Evolutionary conservation across 2,329 filamentous ascomycete species (phyloP), one percentile per base, ranked within the genome.

Genomic region (Aspergillus unguis): DNA sequence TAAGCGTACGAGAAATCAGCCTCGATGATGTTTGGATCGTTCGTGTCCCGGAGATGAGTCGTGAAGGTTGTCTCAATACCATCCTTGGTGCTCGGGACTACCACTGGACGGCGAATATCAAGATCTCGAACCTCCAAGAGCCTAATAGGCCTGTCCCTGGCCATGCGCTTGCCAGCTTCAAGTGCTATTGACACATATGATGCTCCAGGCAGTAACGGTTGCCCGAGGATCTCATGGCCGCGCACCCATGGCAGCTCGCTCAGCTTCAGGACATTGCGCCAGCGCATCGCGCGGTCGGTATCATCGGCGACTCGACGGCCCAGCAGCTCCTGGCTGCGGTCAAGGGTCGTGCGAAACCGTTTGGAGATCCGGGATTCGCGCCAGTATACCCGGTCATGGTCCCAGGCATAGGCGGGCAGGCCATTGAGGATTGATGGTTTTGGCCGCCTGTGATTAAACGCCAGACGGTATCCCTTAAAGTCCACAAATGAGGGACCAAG

Each of bases 381-480:
- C 41, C 41, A 43, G 27, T 29, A 43, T 6, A 31, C 11, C 4
- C 26, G 5, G 27, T 17, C n/a, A 7, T 43, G 41, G n/a, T 43
- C 41, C 41, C 41, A 43, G 26, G 27, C 10, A 26, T 43, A 43
- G 3, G 27, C 6, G 3, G 5, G 58, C 44, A 10, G 68, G 64
- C 1, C 67, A 59, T 32, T 62, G 60, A 2, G n/a, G n/a, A 38
- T 17, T 17, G 17, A 17, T 17, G 17, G n/a, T 38, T 11, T n/a
- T 26, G 7, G 36, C 5, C 36, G n/a, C 36, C 6, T 5, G 8
- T 3, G 36, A 38, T 25, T 8, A 9, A 38, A 25, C 2, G n/a
- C 11, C 23, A 23, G 23, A 23, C 36, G n/a, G 11, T 38, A 38
- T 38, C 11, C 5, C 6, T 6, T 6, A 4, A 25, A 5, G 36